A percentile compares a stretch with the other conserved stretches of the same genome.
Evolutionary conservation across 169 alveolate species (phyloP).

Genomic region (Cryptosporidium xiaoi): DNA sequence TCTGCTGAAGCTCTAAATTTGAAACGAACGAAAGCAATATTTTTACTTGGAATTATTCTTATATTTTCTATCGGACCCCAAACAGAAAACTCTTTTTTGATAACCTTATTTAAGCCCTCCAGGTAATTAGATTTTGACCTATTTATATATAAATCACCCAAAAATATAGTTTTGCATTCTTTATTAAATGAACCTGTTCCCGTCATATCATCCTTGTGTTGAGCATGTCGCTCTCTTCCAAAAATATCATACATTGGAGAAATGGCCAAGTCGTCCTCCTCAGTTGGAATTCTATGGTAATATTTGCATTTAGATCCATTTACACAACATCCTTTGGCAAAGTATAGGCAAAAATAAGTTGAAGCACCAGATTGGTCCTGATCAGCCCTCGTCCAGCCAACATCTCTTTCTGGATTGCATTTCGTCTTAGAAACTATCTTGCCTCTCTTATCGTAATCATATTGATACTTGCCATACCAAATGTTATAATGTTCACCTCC

Average conservation of each 20-base stretch:
- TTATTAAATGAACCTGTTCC: slow-evolving; percentile 96
- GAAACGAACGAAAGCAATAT: slow-evolving; percentile 94
- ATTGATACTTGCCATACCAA: slow-evolving; percentile 98
- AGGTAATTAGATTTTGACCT: slow-evolving; percentile 87
- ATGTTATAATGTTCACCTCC: slow-evolving; percentile 97
- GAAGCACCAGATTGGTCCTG: slow-evolving; percentile 83
- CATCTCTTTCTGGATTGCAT: slow-evolving; percentile 93
- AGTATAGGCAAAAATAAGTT: slow-evolving; percentile 93
- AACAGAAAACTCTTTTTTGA: slow-evolving; percentile 92
- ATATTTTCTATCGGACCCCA: slow-evolving; percentile 96
- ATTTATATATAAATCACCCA: slow-evolving; percentile 91
- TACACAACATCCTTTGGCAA: slow-evolving; percentile 97
- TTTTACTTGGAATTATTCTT: slow-evolving; percentile 91
- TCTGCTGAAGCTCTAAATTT: slow-evolving; percentile 97
- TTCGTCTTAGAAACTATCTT: slow-evolving; percentile 89
- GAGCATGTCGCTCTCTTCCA: slow-evolving; percentile 96
- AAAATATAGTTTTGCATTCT: slow-evolving; percentile 94
- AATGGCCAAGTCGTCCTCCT: slow-evolving; percentile 90
- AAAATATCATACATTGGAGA: slow-evolving; percentile 95
- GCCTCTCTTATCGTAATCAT: slow-evolving; percentile 89
- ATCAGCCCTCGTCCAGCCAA: slow-evolving; percentile 97
- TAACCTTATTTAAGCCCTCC: slow-evolving; percentile 88
- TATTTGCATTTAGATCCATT: slow-evolving; percentile 96
- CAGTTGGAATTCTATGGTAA: slow-evolving; percentile 96
- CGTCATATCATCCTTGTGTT: slow-evolving; percentile 96